Base-by-base conservation (phyloP, 805 yeast genomes). In the Candida ulmi region DNA sequence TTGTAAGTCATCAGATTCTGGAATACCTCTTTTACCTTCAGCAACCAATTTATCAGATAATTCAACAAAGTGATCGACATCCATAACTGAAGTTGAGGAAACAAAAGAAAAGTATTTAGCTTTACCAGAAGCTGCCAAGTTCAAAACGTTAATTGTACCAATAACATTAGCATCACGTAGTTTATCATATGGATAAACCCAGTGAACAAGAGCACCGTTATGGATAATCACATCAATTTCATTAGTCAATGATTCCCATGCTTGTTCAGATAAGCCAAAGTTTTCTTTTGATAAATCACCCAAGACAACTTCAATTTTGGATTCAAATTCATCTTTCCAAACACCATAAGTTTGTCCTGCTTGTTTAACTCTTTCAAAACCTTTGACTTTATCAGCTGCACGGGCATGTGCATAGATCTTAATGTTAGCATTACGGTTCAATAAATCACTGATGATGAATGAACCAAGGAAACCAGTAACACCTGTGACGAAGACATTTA, bases 141-240 rank as follows among this genome's bases (percentile, higher is more conserved):
- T 79, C 75, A 93, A 68, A 9, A 88, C 87, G 54, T 90, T 85
- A 43, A 91, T 64, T 1, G 98, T 84, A 33, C 95, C 80, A 42
- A 90, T 66, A 25, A 95, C 99, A 57, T 93, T 93, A 26, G 98
- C 93, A 49, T 87, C 96, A 52, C 98, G 78, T 54, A 93, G 69
- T 48, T 85, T 86, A 35, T 83, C 66, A 64, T 93, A 93, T 21
- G 99, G 98, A 61, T 85, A 93, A 2, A 90, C 96, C 99, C 99
- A 93, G 62, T 93, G 99, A 29, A 93, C 99, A 45, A 90, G 71
- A 15, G 99, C 99, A 68, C 98, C 99, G 52, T 93, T 93, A 62
- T 93, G 99, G 45, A 93, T 76, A 38, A 93, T 80, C 4, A 82
- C 81, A 61, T 95, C 99, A 42, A 91, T 69, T 1, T 68, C 63